These are phyloP conservation scores for Artemisia tridentata DNA, from an alignment of 129 eudicot species.

Conservation along the genomic window DNA sequence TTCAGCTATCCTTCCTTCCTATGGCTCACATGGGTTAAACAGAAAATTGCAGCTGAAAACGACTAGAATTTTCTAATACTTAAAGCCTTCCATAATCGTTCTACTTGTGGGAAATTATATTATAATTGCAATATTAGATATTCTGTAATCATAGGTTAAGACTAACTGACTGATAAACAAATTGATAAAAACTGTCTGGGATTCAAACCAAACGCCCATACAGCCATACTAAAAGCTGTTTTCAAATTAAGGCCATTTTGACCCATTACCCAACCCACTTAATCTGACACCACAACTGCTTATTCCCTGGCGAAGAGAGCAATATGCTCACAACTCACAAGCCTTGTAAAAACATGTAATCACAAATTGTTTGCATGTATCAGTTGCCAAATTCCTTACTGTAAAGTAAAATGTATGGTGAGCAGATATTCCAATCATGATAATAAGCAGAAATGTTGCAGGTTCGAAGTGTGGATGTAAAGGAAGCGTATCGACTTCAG, in stretches of 20 bases:
- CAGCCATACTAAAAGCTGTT: neutral
- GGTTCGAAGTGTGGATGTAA: conserved; percentile 92
- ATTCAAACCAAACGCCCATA: neutral
- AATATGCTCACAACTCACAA: neutral
- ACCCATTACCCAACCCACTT: neutral
- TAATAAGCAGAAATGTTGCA: conserved; percentile 26
- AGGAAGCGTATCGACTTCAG: conserved; percentile 86
- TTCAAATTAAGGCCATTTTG: neutral
- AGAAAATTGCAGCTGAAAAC: too few relatives aligned
- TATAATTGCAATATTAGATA: too few relatives aligned
- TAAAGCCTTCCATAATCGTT: neutral
- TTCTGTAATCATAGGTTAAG: too few relatives aligned
- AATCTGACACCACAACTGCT: neutral
- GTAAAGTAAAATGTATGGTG: neutral
- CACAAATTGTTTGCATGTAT: neutral
- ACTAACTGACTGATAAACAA: neutral
- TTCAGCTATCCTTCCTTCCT: neutral
- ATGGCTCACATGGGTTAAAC: neutral
- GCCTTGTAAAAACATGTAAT: neutral
- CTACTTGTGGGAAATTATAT: too few relatives aligned
- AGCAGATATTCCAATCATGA: neutral
- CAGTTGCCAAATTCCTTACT: neutral
- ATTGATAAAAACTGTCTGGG: neutral
- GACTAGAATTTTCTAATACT: neutral
- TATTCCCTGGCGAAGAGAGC: neutral